Percentiles rank a stretch among this genome's conserved stretches.
These are phyloP conservation scores for Colletotrichum horii DNA, from an alignment of 2,329 filamentous ascomycete species.

Conservation along the genomic window DNA sequence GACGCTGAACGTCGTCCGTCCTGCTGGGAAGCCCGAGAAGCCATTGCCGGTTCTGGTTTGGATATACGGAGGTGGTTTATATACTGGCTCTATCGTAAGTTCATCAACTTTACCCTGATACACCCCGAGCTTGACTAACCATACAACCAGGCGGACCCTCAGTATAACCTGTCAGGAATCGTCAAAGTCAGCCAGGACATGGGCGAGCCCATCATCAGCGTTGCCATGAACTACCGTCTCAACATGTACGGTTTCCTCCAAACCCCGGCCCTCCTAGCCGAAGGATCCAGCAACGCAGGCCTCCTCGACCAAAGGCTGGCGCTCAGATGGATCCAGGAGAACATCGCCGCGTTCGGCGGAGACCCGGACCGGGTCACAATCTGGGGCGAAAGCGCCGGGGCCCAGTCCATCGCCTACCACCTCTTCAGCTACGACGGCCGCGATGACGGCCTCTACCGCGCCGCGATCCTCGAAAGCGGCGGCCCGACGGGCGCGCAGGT, in stretches of 20 bases:
- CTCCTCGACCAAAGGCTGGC: conserved; percentile 55
- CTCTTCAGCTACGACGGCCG: conserved; percentile 60
- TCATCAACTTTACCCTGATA: too few species aligned
- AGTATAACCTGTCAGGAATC: conserved; percentile 70
- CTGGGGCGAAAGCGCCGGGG: conserved; percentile 53
- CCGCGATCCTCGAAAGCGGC: conserved; percentile 59
- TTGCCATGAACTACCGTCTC: conserved; percentile 60
- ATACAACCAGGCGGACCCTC: conserved; percentile 43
- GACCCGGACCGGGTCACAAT: conserved; percentile 50
- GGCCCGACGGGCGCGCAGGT: conserved; percentile 36
- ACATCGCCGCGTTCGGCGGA: conserved; percentile 57
- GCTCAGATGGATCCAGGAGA: conserved; percentile 57
- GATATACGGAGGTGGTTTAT: conserved; percentile 65
- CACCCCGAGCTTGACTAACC: neutral
- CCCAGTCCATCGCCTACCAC: conserved; percentile 49
- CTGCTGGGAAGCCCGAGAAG: conserved; percentile 34
- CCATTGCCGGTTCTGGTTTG: conserved; percentile 52
- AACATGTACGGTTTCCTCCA: conserved; percentile 60
- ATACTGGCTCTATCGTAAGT: conserved; percentile 47
- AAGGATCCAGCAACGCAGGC: conserved; percentile 53
- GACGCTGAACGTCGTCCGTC: conserved; percentile 46
- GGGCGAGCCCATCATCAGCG: conserved; percentile 57
- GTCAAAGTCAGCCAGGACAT: conserved; percentile 58
- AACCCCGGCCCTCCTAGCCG: conserved; percentile 44
- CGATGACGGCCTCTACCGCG: conserved; percentile 59